Conservation (phyloP, 148 eudicot species). For the Pharnaceum exiguum region DNA sequence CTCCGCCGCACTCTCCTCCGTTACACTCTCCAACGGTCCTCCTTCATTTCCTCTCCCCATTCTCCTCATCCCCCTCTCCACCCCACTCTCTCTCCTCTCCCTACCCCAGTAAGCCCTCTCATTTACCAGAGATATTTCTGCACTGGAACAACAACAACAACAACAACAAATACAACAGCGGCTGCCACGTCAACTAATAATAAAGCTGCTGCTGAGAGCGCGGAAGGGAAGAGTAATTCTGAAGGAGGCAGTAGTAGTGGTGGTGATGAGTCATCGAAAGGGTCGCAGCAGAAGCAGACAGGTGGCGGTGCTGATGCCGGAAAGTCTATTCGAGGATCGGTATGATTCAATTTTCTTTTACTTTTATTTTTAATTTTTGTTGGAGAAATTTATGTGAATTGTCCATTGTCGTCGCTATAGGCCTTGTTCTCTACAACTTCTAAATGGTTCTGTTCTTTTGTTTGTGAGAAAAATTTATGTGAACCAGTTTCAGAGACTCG, state of each 20-base stretch:
- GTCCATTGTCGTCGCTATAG: no score
- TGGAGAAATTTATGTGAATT: no score
- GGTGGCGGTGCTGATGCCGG: conserved; percentile 61
- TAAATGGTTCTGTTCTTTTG: no score
- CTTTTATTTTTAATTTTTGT: neutral
- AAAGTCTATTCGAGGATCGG: conserved; percentile 85
- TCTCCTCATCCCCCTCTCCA: neutral
- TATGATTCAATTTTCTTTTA: conserved; percentile 9
- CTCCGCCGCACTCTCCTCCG: conserved; percentile 21
- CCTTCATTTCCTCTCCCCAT: conserved; percentile 2
- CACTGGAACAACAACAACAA: conserved; percentile 23
- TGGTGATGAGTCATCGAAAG: conserved; percentile 36
- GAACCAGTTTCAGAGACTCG: no score
- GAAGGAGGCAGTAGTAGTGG: conserved; percentile 23
- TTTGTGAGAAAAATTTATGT: no score
- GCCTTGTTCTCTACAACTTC: no score
- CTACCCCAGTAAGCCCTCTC: no score
- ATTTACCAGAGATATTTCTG: conserved; percentile 24
- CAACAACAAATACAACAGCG: no score
- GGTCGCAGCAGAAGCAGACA: conserved; percentile 43
- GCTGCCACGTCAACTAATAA: no score
- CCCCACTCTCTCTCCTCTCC: neutral
- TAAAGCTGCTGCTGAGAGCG: conserved; percentile 3
- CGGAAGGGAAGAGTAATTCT: conserved; percentile 23
- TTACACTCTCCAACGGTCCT: conserved; percentile 16